phyloP scores from a whole-genome alignment of 352 stramenopile genomes.

The Phytophthora citricola region DNA sequence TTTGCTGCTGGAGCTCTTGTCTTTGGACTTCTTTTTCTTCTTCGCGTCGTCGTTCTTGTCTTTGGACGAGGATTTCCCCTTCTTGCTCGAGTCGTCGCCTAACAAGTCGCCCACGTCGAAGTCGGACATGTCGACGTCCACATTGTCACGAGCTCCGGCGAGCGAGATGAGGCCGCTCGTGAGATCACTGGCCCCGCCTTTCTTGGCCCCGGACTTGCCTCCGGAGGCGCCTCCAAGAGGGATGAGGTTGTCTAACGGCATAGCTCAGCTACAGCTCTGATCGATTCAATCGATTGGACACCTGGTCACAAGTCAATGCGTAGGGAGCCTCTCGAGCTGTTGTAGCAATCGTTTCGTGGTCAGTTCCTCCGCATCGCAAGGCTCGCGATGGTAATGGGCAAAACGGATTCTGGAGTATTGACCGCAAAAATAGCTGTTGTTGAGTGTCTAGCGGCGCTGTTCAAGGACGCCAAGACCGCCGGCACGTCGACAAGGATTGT shows the following conservation, averaged over 20 bases:
- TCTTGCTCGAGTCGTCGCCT: constrained; percentile 42
- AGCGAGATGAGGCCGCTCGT: constrained; percentile 74
- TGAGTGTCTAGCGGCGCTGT: too few species aligned
- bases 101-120: constrained; percentile 70
- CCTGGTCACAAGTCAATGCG: too few species aligned
- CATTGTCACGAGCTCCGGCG: constrained; percentile 27
- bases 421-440: too few species aligned
- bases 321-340: too few species aligned
- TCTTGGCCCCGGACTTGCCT: constrained; percentile 18
- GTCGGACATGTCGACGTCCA: constrained; percentile 59
- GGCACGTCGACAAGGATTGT: background rate
- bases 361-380: too few species aligned
- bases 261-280: constrained; percentile 2
- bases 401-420: too few species aligned
- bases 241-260: constrained; percentile 61
- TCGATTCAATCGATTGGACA: too few species aligned
- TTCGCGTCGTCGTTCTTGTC: constrained; percentile 35
- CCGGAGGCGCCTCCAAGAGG: constrained; percentile 44
- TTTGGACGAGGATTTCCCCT: constrained; percentile 33
- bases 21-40: constrained; percentile 43
- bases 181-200: constrained; percentile 40
- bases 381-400: too few species aligned
- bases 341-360: too few species aligned
- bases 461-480: background rate
- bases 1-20: constrained; percentile 40